Evolutionary conservation across 2,329 filamentous ascomycete species (phyloP).

Genomic region (Aureobasidium leucospermi): DNA sequence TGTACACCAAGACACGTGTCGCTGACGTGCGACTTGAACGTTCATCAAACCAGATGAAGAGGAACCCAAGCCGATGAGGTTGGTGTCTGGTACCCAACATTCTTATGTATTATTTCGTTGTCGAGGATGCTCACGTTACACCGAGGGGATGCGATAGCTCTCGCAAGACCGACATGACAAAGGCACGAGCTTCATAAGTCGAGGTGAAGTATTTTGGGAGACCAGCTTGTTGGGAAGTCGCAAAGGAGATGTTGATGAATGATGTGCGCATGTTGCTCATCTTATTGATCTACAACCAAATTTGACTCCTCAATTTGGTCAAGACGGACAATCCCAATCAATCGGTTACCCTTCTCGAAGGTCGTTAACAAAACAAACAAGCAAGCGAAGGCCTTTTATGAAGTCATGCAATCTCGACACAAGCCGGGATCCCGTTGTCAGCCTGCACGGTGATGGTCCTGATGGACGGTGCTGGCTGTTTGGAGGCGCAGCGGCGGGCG

Average conservation of each 20-base stretch:
- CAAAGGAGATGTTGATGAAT: not conserved
- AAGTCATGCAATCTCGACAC: conserved; percentile 11
- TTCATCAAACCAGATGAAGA: too few relatives aligned
- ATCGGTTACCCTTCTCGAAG: not conserved
- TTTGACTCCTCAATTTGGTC: not conserved
- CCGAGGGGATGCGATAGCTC: too few relatives aligned
- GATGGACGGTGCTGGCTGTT: not conserved
- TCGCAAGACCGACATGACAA: too few relatives aligned
- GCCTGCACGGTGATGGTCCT: not conserved
- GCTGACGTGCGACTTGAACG: too few relatives aligned
- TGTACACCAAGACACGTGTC: too few relatives aligned
- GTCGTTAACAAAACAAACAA: not conserved
- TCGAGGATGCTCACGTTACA: too few relatives aligned
- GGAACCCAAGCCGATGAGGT: too few relatives aligned
- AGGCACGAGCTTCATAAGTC: not conserved
- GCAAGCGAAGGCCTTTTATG: not conserved
- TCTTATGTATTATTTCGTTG: too few relatives aligned
- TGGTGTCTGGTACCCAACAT: too few relatives aligned
- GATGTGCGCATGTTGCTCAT: not conserved
- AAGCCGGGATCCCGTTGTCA: not conserved
- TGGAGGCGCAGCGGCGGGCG: conserved; percentile 10
- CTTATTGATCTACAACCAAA: conserved; percentile 6
- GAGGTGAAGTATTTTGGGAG: not conserved
- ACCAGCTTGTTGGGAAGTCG: not conserved
- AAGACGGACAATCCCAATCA: conserved; percentile 5